Evolutionary conservation across 768 basidiomycete genomes (phyloP).

Genomic region (Termitomyces sp.): DNA sequence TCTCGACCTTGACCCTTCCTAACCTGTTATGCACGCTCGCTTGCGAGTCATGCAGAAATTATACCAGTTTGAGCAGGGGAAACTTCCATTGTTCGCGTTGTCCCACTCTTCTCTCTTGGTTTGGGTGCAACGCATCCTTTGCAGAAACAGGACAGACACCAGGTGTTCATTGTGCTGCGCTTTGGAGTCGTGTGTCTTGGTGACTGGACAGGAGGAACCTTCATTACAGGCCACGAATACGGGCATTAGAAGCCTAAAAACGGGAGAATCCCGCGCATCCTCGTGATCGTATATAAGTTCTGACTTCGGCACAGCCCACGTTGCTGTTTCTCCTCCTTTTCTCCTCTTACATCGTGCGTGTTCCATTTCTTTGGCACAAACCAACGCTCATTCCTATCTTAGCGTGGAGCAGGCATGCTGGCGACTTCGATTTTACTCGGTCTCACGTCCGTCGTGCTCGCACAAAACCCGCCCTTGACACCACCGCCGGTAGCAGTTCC

Average conservation of each 20-base stretch:
- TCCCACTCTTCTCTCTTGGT: not conserved
- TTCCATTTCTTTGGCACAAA: not conserved
- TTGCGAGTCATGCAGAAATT: not conserved
- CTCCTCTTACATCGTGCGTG: not conserved
- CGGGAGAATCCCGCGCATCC: constrained; percentile 7
- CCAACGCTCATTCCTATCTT: not conserved
- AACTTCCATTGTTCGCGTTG: not conserved
- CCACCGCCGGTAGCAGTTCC: not conserved
- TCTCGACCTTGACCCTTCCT: not conserved
- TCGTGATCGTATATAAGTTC: constrained; percentile 8
- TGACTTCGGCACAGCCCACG: not conserved
- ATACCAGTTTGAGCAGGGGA: not conserved
- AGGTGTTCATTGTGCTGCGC: not conserved
- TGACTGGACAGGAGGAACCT: not conserved
- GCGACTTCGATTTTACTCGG: constrained; percentile 1
- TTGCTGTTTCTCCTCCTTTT: constrained; percentile 4
- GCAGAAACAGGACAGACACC: not conserved
- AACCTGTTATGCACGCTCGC: not conserved
- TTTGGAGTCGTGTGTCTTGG: not conserved
- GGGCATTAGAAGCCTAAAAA: constrained; percentile 7
- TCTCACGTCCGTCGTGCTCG: not conserved
- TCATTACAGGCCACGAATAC: not conserved
- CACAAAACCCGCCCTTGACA: constrained; percentile 4
- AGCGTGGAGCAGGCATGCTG: not conserved
- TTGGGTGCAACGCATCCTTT: not conserved